A percentile compares a stretch with the other conserved stretches of the same genome.
Conservation (phyloP, 129 eudicot species). For the Saposhnikovia divaricata region DNA sequence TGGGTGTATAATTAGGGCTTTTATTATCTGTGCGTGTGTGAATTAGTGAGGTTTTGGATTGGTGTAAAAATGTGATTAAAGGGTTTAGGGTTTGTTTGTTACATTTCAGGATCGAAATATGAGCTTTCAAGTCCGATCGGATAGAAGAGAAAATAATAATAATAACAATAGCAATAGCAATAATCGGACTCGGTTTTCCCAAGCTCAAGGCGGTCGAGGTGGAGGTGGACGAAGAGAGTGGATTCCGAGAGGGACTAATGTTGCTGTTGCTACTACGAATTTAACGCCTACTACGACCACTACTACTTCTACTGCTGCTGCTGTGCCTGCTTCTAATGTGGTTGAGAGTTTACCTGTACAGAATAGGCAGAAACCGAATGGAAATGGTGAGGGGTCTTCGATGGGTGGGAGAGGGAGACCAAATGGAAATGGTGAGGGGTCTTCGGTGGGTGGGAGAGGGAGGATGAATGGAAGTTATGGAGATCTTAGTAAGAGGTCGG, state of each 20-base stretch:
- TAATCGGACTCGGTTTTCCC: conserved; percentile 30
- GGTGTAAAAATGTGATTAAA: neutral
- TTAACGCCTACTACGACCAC: conserved; percentile 6
- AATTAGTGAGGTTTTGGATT: neutral
- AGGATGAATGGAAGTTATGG: conserved; percentile 21
- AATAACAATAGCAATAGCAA: conserved; percentile 25
- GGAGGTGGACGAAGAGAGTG: conserved; percentile 55
- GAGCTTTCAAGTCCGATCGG: conserved; percentile 59
- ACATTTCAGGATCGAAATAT: conserved; percentile 36
- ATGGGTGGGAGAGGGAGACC: conserved; percentile 5
- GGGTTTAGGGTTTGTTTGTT: neutral
- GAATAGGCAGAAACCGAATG: neutral
- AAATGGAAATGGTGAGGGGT: conserved; percentile 4
- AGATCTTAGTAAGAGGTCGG: conserved; percentile 19
- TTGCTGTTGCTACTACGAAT: conserved; percentile 9
- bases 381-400: conserved; percentile 3
- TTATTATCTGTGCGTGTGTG: neutral
- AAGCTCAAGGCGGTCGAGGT: conserved; percentile 5
- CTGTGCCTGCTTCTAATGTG: neutral
- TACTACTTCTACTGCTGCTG: neutral
- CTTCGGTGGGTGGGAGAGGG: conserved; percentile 4
- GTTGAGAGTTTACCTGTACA: conserved; percentile 9
- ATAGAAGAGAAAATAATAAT: conserved; percentile 39
- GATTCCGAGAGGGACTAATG: conserved; percentile 52
- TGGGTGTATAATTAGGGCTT: neutral